Evolutionary conservation across 257 asterid species (phyloP), one percentile per base, ranked within the genome.

Genomic region (Gentiana dahurica): DNA sequence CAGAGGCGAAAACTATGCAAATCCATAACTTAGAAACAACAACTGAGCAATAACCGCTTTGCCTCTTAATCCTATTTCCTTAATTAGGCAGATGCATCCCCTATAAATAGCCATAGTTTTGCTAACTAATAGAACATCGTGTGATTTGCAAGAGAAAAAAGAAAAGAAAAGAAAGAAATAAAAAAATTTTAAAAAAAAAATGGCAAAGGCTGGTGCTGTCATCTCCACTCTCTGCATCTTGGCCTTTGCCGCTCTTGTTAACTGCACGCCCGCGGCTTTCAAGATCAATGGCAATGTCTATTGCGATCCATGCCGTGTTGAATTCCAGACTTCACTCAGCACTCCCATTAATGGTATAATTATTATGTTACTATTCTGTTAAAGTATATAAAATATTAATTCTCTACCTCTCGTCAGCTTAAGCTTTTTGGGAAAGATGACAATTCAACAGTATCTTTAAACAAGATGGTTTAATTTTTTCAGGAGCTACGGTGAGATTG

Each of bases 241-340:
- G 63, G 74, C 66, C 55, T 33, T 69, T 50, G 74, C 70, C 58
- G 49, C 32, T 36, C 6, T 63, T 4, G 66, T 44, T 34, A 38
- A 66, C 5, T 48, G 73, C 37, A 55, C 59, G 2, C 49, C 52
- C n/a, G 65, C 52, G 52, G 12, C 32, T 5, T 69, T 62, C 46
- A 35, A 62, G 4, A 56, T 75, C 13, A 58, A 52, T 35, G 80
- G 80, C 38, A 55, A 65, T 8, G 77, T 75, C 51, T 71, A 66
- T 43, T 75, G 77, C 12, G 80, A 75, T 38, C 65, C 80, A 2
- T 75, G 80, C 59, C 71, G 77, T 13, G 45, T 75, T 24, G 58
- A 65, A 38, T 75, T 71, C 51, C 13, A 48, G 49, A 75, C 77
- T 13, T 37, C 43, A 15, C 54, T 75, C 54, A 54, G 71, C 51